Evolutionary conservation across 2,329 filamentous ascomycete genomes (phyloP).

Genomic region (Knufia fluminis): DNA sequence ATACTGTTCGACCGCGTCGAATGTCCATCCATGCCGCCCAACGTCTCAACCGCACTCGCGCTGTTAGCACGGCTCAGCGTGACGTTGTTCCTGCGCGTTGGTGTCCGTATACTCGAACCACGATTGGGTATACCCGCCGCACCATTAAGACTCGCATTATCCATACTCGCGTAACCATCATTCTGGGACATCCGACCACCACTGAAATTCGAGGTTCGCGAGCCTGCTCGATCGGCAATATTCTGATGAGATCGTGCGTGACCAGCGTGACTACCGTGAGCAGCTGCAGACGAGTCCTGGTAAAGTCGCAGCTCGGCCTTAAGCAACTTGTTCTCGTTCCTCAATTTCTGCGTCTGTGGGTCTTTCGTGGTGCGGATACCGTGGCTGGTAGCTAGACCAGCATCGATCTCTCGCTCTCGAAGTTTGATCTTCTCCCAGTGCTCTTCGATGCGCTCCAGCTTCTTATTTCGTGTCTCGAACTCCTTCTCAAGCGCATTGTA

Average conservation of each 20-base stretch:
- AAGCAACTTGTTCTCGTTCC: slow-evolving; percentile 51
- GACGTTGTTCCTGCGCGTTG: slow-evolving; percentile 30
- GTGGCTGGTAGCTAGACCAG: slow-evolving; percentile 10
- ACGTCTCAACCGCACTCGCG: slow-evolving; percentile 40
- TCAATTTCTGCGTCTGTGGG: slow-evolving; percentile 50
- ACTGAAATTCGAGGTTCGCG: slow-evolving; percentile 18
- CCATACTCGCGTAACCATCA: slow-evolving; percentile 12
- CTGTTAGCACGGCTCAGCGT: slow-evolving; percentile 49
- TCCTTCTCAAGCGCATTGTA: slow-evolving; percentile 78
- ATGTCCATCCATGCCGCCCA: slow-evolving; percentile 1
- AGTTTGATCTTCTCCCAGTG: slow-evolving; percentile 55
- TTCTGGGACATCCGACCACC: slow-evolving; percentile 12
- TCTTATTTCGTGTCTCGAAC: slow-evolving; percentile 70
- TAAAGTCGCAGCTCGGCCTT: slow-evolving; percentile 60
- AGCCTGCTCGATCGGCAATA: slow-evolving; percentile 11
- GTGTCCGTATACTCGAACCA: slow-evolving; percentile 26
- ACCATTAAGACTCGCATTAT: slow-evolving; percentile 13
- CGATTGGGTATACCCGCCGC: slow-evolving; percentile 21
- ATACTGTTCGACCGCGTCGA: background rate
- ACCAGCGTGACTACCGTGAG: slow-evolving; percentile 18
- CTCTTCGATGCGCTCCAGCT: slow-evolving; percentile 77
- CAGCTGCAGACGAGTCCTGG: slow-evolving; percentile 29
- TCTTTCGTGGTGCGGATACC: slow-evolving; percentile 22
- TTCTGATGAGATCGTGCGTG: slow-evolving; percentile 15
- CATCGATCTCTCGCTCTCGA: slow-evolving; percentile 20